Evolutionary conservation across 2,329 filamentous ascomycete species (phyloP).

Genomic region (Fusarium dimerum): DNA sequence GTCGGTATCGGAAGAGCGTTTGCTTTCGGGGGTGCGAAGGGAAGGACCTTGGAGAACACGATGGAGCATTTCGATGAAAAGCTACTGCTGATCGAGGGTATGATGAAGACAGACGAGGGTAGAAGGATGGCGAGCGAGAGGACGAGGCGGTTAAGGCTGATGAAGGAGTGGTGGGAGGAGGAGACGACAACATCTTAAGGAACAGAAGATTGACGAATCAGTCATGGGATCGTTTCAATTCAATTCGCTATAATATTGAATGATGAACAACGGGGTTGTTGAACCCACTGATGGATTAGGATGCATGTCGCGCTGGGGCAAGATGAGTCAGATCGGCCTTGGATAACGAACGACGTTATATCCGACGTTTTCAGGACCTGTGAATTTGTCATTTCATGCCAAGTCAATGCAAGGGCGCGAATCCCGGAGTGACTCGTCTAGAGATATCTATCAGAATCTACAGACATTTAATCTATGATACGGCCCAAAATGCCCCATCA

Average conservation of each 20-base stretch:
- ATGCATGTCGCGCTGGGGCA: background rate
- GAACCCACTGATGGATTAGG: constrained; percentile 1
- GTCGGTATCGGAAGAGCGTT: constrained; percentile 74
- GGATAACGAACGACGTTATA: background rate
- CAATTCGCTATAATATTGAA: no score
- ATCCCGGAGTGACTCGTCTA: no score
- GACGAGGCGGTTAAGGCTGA: constrained; percentile 52
- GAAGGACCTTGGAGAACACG: constrained; percentile 60
- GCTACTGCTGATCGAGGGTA: constrained; percentile 62
- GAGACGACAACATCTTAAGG: constrained; percentile 39
- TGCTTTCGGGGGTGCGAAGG: constrained; percentile 67
- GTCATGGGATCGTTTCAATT: no score
- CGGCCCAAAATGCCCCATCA: no score
- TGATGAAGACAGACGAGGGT: constrained; percentile 66
- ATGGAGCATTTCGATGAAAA: constrained; percentile 79
- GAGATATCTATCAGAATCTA: no score
- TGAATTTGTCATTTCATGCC: no score
- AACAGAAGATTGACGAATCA: no score
- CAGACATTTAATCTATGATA: no score
- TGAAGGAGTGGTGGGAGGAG: constrained; percentile 60
- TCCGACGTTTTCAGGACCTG: background rate
- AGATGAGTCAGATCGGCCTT: background rate
- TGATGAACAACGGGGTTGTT: no score
- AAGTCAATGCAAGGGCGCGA: no score
- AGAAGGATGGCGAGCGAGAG: constrained; percentile 53